These are phyloP conservation scores for Kluyveromyces wickerhamii DNA, from an alignment of 805 yeast species.

Conservation along the genomic window DNA sequence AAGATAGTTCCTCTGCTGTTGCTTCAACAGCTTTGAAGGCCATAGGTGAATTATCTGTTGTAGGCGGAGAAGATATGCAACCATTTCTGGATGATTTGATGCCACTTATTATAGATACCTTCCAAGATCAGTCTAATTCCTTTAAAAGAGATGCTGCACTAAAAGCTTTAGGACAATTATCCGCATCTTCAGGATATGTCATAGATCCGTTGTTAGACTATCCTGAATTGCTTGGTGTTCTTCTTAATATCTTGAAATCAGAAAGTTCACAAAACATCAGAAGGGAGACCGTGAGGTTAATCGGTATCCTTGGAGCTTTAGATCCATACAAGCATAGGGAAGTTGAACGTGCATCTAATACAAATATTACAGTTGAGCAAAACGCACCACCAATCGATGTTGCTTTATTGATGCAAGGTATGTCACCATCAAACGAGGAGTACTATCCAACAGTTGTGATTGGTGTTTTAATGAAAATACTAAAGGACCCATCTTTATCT, in stretches of 20 bases:
- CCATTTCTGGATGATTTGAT: constrained; percentile 67
- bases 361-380: constrained; percentile 49
- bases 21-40: constrained; percentile 81
- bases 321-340: constrained; percentile 95
- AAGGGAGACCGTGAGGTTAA: constrained; percentile 78
- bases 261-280: constrained; percentile 69
- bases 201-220: constrained; percentile 88
- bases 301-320: constrained; percentile 92
- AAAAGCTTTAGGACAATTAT: constrained; percentile 77
- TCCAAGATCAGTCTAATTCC: constrained; percentile 88
- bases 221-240: constrained; percentile 77
- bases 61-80: constrained; percentile 78
- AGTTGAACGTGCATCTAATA: constrained; percentile 63
- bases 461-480: constrained; percentile 69
- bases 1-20: constrained; percentile 67
- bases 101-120: constrained; percentile 81
- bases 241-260: constrained; percentile 73
- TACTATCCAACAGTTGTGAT: constrained; percentile 95
- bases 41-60: constrained; percentile 80
- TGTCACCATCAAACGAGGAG: constrained; percentile 87
- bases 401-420: constrained; percentile 83
- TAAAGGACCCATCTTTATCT: constrained; percentile 77
- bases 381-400: constrained; percentile 88
- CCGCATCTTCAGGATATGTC: constrained; percentile 90
- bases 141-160: constrained; percentile 85